Evolutionary conservation across 2,329 filamentous ascomycete species (phyloP).

Genomic region (Colletotrichum lupini): DNA sequence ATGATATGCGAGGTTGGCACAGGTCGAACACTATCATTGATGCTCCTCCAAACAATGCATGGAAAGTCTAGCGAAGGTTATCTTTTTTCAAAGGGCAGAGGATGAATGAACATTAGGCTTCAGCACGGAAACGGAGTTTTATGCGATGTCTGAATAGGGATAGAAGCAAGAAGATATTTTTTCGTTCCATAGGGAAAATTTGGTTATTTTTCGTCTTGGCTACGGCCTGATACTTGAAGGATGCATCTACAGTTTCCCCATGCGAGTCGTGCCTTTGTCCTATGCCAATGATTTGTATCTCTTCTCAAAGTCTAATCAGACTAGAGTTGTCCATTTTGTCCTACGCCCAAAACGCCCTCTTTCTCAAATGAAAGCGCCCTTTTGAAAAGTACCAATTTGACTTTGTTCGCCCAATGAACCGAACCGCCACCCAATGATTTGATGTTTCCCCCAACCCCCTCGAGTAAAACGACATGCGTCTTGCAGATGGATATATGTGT

Average conservation of each 20-base stretch:
- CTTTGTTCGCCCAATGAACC: neutral
- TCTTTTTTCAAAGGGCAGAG: neutral
- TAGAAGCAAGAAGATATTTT: conserved; percentile 13
- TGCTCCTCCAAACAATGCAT: conserved; percentile 22
- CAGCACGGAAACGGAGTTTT: conserved; percentile 28
- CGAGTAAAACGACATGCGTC: neutral
- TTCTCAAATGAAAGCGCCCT: neutral
- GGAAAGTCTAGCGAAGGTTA: conserved; percentile 16
- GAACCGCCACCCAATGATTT: neutral
- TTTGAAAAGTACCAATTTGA: neutral
- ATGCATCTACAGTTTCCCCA: neutral
- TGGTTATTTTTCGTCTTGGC: neutral
- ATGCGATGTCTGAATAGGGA: conserved; percentile 13
- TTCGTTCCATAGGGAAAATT: neutral
- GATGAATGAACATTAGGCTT: neutral
- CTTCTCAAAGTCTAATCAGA: neutral
- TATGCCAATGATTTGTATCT: neutral
- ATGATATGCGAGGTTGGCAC: neutral
- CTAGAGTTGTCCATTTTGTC: neutral
- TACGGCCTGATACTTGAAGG: conserved; percentile 5
- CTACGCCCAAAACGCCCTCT: conserved; percentile 4
- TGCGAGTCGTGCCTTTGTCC: neutral
- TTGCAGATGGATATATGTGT: conserved; percentile 6
- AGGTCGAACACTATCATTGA: neutral
- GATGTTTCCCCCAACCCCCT: neutral